Percentiles rank a stretch among this genome's conserved stretches.
Conservation (phyloP, 1,284 basidiomycete species). For the Cutaneotrichosporon cyanovorans region DNA sequence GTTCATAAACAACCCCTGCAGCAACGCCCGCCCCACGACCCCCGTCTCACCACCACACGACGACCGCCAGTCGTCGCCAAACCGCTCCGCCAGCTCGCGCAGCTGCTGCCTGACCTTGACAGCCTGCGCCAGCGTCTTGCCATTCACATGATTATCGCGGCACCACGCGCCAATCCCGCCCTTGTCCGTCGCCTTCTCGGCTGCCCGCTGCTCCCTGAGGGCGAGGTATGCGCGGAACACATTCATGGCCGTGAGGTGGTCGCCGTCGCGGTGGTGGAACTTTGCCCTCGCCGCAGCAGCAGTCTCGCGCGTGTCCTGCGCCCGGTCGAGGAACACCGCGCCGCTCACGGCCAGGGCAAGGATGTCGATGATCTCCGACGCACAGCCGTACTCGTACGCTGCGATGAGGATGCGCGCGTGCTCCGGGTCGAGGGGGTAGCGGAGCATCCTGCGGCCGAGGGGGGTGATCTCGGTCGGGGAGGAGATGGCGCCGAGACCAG, state of each 20-base stretch:
- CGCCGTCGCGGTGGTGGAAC: conserved; percentile 77
- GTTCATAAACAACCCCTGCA: conserved; percentile 70
- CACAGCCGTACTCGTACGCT: conserved; percentile 60
- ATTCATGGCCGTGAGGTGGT: conserved; percentile 84
- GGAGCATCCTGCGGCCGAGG: conserved; percentile 68
- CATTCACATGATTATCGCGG: conserved; percentile 71
- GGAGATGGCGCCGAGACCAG: conserved; percentile 66
- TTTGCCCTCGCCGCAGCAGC: conserved; percentile 62
- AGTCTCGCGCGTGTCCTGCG: conserved; percentile 58
- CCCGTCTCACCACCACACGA: conserved; percentile 58
- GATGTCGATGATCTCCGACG: conserved; percentile 63
- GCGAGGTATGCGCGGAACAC: conserved; percentile 65
- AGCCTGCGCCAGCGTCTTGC: conserved; percentile 76
- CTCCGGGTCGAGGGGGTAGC: conserved; percentile 76
- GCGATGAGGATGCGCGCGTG: conserved; percentile 68
- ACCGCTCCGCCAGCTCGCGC: conserved; percentile 56
- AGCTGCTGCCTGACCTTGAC: conserved; percentile 75
- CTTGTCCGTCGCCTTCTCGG: conserved; percentile 8
- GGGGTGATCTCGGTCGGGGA: conserved; percentile 58
- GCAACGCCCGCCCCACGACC: conserved; percentile 58
- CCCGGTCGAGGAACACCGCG: conserved; percentile 57
- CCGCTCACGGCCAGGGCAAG: conserved; percentile 64
- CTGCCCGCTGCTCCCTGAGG: conserved; percentile 49
- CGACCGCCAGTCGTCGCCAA: conserved; percentile 55
- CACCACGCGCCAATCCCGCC: conserved; percentile 65